Evolutionary conservation across 108 stramenopile genomes (phyloP), one percentile per base, ranked within the genome.

Genomic region (Phaeodactylum tricornutum): DNA sequence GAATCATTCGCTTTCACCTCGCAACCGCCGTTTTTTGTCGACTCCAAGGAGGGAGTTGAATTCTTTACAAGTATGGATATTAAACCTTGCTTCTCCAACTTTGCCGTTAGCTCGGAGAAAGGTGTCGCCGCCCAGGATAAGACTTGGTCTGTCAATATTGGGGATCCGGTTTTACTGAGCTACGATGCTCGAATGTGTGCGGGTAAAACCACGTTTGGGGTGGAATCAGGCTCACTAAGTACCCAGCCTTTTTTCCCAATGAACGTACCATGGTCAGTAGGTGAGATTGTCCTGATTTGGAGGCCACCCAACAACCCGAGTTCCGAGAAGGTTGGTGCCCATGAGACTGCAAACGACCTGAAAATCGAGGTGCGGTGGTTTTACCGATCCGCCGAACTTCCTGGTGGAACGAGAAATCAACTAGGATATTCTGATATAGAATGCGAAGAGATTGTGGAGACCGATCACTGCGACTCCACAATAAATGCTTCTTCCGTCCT

Each of bases 341-440:
- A 59, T 25, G 67, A 73, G 47, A 43, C 40, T 2, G 47, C 59
- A 1, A 68, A 51, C 39, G 11, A 33, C 28, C 40, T 77, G 1
- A 39, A 44, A 37, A 37, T 82, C 3, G 84, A 92, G 59, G 57
- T 92, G 3, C 64, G 89, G 16, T 92, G 84, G 89, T 64, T 80
- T 36, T 92, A 83, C 36, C 60, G 77, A 19, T 35, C 43, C 0
- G 35, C 62, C 20, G 88, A 90, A 36, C 50, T 89, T 30, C 66
- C 70, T 24, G 73, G 77, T 35, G 47, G 21, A 17, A 26, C 1
- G 25, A 27, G n/a, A 58, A 67, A 35, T 6, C 34, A 25, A 29
- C 29, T 24, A 30, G 43, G 24, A 47, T 11, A 19, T 47, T 43
- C 19, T 2, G 19, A 41, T 16, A 21, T 48, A 29, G 27, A 33